Base-by-base conservation (phyloP, 2,329 filamentous ascomycete genomes). In the Trichoderma sp. region DNA sequence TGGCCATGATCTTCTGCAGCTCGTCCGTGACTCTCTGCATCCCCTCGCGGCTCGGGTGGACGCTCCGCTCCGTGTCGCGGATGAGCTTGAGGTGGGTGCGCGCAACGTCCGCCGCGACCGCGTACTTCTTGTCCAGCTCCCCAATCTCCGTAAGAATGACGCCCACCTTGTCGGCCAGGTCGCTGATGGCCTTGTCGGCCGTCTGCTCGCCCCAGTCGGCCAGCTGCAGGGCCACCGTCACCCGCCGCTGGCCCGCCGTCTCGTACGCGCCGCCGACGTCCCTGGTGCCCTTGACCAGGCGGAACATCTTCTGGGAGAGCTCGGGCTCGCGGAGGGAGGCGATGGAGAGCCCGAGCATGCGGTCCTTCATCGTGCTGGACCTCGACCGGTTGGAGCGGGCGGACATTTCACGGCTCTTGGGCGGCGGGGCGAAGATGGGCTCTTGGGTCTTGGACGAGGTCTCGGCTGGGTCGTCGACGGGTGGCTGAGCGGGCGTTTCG, bases 131-230 rank as follows among this genome's bases (percentile, higher is more conserved):
- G 77, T 99, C 95, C 78, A 96, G 93, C 78, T 97, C 93, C 60
- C 93, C 95, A 67, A 99, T 87, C 81, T 98, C 95, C 24, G 91
- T 90, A 67, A 99, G 82, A 72, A 99, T 82, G 45, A 98, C 94
- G 59, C 93, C 95, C 60, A 99, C 84, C 83, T 99, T 99, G 83
- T 98, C 95, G 66, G 91, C 93, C 71, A 99, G 86, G 75, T 98
- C 95, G 60, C 88, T 92, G 72, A 98, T 83, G 59, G 88, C 87
- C 67, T 96, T 92, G 73, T 99, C 95, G 61, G 87, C 86, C 2
- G 93, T 97, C 67, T 91, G 86, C 79, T 98, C 93, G 65, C 95
- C 95, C 95, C 95, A 99, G 71, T 98, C 93, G 7, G 92, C 96
- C 51, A 99, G 86, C 80, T 98, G 94, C 12, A 88, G 88, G 17